Evolutionary conservation across 2,329 filamentous ascomycete genomes (phyloP), one percentile per base, ranked within the genome.

Genomic region (Huntiella bhutanensis): DNA sequence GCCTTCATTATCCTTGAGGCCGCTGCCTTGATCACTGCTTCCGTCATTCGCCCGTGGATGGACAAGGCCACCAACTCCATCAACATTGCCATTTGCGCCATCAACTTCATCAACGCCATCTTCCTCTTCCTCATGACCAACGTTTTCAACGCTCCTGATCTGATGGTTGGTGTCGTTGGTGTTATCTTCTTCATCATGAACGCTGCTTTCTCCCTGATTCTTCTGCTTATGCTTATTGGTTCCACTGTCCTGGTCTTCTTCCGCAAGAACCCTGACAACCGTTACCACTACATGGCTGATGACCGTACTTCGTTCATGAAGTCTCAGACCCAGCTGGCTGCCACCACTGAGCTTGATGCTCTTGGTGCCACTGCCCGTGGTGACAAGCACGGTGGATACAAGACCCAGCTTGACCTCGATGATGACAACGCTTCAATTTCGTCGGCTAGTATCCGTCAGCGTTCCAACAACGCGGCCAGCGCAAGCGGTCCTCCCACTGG

Each of bases 231-330:
- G 64, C 76, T 95, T 43, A 65, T 70, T 50, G 58, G 67, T 70
- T 62, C 84, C n/a, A 65, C 64, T 15, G 57, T 59, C 4, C 55
- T 88, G 53, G 82, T 84, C 41, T 77, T 95, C 57, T 75, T 85
- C 59, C 83, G 84, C 51, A 92, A 92, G 72, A 92, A 95, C 64
- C 88, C 88, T 16, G 88, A 96, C 59, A 84, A 82, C 37, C 80
- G 87, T 51, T 96, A 96, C 64, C 85, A 94, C 62, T 86, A 85
- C 56, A 95, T 96, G 87, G 81, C 82, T 46, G 88, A 96, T 57
- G 88, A 96, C 62, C 80, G 88, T 55, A 85, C 84, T 44, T 95
- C 87, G 7, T 95, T 96, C 65, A 94, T 95, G 77, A 95, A 95
- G 68, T 94, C 86, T 11, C 82, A 91, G 61, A 82, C 82, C 4